phyloP scores from a whole-genome alignment of 768 basidiomycete species.

The Russula sp. region DNA sequence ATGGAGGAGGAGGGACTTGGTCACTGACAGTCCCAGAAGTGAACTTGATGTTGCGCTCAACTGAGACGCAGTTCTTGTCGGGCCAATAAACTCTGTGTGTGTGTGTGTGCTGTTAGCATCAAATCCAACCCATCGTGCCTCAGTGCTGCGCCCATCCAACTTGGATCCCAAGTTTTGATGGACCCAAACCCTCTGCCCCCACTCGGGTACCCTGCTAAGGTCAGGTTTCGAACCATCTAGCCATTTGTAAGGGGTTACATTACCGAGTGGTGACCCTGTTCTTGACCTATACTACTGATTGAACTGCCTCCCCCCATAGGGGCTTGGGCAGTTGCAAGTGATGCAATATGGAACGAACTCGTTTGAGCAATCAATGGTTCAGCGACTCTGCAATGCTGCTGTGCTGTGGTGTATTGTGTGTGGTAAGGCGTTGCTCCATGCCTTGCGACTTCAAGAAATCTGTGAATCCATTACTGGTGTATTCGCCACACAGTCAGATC shows the following conservation, averaged over 20 bases:
- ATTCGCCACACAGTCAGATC: constrained; percentile 4
- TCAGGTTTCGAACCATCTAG: constrained; percentile 14
- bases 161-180: not conserved
- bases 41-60: not conserved
- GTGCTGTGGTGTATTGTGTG: not conserved
- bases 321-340: not conserved
- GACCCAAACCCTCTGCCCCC: constrained; percentile 4
- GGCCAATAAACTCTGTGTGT: not conserved
- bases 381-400: constrained; percentile 39
- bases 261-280: constrained; percentile 17
- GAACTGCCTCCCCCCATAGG: constrained; percentile 5
- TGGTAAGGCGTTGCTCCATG: not conserved
- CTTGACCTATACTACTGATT: constrained; percentile 32
- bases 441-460: not conserved
- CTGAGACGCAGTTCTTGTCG: no score
- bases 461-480: not conserved
- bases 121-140: not conserved
- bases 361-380: constrained; percentile 33
- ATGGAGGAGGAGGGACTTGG: no score
- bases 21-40: not conserved
- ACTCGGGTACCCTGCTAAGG: not conserved
- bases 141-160: not conserved
- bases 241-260: constrained; percentile 22
- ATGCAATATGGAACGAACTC: constrained; percentile 18
- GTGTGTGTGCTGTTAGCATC: not conserved